Evolutionary conservation across 2,329 filamentous ascomycete genomes (phyloP).

Genomic region (Clonostachys rhizophaga): DNA sequence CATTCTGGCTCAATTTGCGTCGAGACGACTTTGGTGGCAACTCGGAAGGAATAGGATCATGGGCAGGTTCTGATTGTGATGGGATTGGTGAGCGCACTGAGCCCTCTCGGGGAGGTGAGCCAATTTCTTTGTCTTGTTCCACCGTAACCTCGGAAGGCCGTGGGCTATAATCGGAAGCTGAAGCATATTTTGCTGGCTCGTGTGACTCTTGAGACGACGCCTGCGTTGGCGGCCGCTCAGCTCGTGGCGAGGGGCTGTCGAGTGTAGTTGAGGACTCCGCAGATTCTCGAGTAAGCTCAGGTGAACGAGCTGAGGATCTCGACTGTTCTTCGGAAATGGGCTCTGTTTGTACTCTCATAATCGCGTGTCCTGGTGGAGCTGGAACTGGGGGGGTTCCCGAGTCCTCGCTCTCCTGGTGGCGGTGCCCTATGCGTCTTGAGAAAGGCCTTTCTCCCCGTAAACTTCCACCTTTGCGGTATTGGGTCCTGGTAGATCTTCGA

Average conservation of each 20-base stretch:
- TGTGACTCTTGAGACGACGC: conserved; percentile 11
- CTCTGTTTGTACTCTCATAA: conserved; percentile 67
- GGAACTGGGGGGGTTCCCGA: conserved; percentile 22
- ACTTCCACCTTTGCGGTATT: conserved; percentile 82
- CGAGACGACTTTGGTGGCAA: conserved; percentile 41
- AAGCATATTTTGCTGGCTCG: too few relatives aligned
- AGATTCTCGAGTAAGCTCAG: conserved; percentile 40
- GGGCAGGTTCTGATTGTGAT: too few relatives aligned
- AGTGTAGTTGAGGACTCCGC: conserved; percentile 39
- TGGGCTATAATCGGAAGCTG: too few relatives aligned
- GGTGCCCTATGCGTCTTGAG: conserved; percentile 64
- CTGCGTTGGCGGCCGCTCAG: conserved; percentile 11
- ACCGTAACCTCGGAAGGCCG: too few relatives aligned
- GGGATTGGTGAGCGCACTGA: too few relatives aligned
- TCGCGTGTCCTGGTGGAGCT: conserved; percentile 41
- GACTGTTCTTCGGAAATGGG: conserved; percentile 53
- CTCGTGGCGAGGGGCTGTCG: conserved; percentile 25
- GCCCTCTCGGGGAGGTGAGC: neutral
- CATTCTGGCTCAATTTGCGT: conserved; percentile 11
- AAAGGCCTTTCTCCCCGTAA: conserved; percentile 72
- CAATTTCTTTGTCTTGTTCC: conserved; percentile 10
- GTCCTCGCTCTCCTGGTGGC: conserved; percentile 56
- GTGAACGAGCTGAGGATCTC: conserved; percentile 45
- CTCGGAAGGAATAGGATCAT: conserved; percentile 20
- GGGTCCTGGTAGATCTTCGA: conserved; percentile 85